phyloP scores from a whole-genome alignment of 2,329 filamentous ascomycete genomes.

The Decorospora gaudefroyi region DNA sequence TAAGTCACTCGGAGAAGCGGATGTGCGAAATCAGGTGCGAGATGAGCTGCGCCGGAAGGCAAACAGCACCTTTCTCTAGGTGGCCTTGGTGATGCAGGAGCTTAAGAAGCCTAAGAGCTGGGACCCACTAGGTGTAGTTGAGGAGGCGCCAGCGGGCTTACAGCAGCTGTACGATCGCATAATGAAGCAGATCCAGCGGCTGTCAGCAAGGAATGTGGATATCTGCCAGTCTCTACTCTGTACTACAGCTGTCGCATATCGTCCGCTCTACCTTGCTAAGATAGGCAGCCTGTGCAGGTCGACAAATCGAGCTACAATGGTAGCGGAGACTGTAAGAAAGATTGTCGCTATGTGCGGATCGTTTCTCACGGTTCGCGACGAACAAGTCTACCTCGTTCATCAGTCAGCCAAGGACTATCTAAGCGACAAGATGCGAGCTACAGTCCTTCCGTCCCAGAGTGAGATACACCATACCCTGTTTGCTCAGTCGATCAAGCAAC shows the following conservation, averaged over 20 bases:
- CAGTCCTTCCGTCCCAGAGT: background rate
- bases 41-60: conserved; percentile 39
- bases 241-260: conserved; percentile 36
- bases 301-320: background rate
- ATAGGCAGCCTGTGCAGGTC: conserved; percentile 18
- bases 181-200: too few species aligned
- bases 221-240: conserved; percentile 48
- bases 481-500: background rate
- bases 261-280: conserved; percentile 48
- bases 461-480: background rate
- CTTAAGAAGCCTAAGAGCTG: conserved; percentile 27
- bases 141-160: conserved; percentile 44
- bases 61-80: conserved; percentile 49
- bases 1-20: conserved; percentile 25
- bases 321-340: background rate
- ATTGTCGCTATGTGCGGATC: background rate
- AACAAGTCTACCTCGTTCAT: background rate
- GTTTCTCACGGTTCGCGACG: background rate
- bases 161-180: conserved; percentile 46
- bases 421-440: background rate
- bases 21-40: conserved; percentile 10
- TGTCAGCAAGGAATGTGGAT: too few species aligned
- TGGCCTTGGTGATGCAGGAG: conserved; percentile 39
- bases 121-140: conserved; percentile 17
- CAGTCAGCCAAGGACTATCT: conserved; percentile 6